Evolutionary conservation across 192 early-diverging fungal genomes (phyloP), one percentile per base, ranked within the genome.

Genomic region (Podila epicladia): DNA sequence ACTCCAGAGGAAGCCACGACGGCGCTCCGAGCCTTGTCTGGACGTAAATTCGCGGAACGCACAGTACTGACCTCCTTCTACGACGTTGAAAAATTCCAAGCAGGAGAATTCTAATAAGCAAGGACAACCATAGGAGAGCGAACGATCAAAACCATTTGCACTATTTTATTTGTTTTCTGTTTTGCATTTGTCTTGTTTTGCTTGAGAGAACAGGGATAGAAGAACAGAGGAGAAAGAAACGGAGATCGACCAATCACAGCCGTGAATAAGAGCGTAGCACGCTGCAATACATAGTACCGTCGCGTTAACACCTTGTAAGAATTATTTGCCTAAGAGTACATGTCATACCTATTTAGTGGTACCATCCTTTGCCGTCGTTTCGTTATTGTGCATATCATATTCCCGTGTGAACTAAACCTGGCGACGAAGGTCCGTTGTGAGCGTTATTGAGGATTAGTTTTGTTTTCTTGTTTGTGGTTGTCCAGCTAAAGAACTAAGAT

Each of bases 21-120:
- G 2, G 97, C 97, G 1, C 83, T 95, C 37, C 88, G 89, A 22
- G 89, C 95, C 15, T 86, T 99, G 55, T 95, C 96, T 28, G 97
- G 97, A 37, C 90, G 97, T 41, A 95, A 93, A 86, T 99, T 99
- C 82, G 92, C 92, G 55, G 94, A 96, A 37, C 87, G 97, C 31
- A 99, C 96, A 5, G 97, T 99, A 37, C 83, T 99, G 64, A 92
- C 96, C 11, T 89, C 95, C 17, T 98, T 91, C 78, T 92, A 91
- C 65, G 82, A 91, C 29, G 92, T 95, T 62, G 88, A 91, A 6
- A 90, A 90, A 69, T 97, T 93, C 79, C 64, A 76, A 26, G 84
- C 83, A 57, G 86, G 87, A 9, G 90, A 95, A 64, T 92, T 90
- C 69, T 93, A 85, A 76, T 12, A 20, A 33, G 26, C 26, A 22